Percentiles rank a stretch among this genome's conserved stretches.
Evolutionary conservation across 169 alveolate genomes (phyloP).

Genomic region (Plasmodium cynomolgi): DNA sequence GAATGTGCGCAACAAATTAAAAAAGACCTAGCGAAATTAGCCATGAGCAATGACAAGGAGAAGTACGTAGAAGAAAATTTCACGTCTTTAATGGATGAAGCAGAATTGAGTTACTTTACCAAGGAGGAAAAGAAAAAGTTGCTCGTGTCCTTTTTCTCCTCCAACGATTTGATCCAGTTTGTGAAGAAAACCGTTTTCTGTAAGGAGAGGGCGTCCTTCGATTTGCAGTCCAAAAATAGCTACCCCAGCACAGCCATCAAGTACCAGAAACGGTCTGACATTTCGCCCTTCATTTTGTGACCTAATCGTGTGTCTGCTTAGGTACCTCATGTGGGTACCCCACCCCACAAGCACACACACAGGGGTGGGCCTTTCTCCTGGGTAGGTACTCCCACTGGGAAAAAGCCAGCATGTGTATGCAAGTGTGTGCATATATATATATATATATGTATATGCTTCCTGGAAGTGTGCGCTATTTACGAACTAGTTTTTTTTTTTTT

Average conservation of each 20-base stretch:
- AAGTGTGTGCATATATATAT: background rate
- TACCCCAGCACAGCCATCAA: conserved; percentile 15
- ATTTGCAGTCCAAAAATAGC: conserved; percentile 29
- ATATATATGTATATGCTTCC: background rate
- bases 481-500: conserved; percentile 9
- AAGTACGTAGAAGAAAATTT: conserved; percentile 54
- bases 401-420: background rate
- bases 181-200: conserved; percentile 36
- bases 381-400: background rate
- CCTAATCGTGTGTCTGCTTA: background rate
- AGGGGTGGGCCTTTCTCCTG: background rate
- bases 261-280: conserved; percentile 48
- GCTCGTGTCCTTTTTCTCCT: conserved; percentile 55
- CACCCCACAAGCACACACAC: background rate
- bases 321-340: background rate
- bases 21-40: conserved; percentile 39
- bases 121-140: conserved; percentile 67
- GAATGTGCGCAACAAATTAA: conserved; percentile 56
- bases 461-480: background rate
- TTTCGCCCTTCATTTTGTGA: conserved; percentile 70
- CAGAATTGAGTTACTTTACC: conserved; percentile 55
- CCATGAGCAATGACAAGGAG: conserved; percentile 48
- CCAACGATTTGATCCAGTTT: conserved; percentile 45
- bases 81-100: conserved; percentile 29
- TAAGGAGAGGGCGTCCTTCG: conserved; percentile 33